Evolutionary conservation across 1,284 basidiomycete species (phyloP).

Genomic region (Phenoliferia sp.): DNA sequence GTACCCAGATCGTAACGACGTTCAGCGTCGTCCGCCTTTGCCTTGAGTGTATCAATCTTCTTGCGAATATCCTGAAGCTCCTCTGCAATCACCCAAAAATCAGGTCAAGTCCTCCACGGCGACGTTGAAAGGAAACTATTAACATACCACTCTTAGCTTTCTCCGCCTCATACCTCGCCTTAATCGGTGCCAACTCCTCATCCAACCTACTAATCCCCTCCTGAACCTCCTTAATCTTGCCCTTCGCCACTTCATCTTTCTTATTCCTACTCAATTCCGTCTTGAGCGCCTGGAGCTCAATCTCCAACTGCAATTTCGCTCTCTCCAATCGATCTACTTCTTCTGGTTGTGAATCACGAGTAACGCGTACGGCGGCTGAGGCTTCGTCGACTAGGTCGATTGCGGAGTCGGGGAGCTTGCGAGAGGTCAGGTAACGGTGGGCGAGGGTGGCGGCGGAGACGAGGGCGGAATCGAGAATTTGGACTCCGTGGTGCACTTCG

Average conservation of each 20-base stretch:
- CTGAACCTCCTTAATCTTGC: slow-evolving; percentile 69
- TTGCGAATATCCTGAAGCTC: slow-evolving; percentile 74
- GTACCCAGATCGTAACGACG: slow-evolving; percentile 55
- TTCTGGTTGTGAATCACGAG: slow-evolving; percentile 90
- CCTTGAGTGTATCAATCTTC: slow-evolving; percentile 85
- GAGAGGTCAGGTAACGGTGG: slow-evolving; percentile 71
- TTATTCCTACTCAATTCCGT: slow-evolving; percentile 51
- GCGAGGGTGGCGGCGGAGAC: slow-evolving; percentile 89
- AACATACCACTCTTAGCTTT: slow-evolving; percentile 59
- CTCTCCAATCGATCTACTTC: slow-evolving; percentile 92
- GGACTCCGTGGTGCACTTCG: slow-evolving; percentile 45
- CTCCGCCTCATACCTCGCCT: slow-evolving; percentile 83
- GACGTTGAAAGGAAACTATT: neutral
- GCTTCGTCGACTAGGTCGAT: slow-evolving; percentile 94
- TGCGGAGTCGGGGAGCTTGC: slow-evolving; percentile 66
- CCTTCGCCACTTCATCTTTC: slow-evolving; percentile 85
- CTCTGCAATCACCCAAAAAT: slow-evolving; percentile 45
- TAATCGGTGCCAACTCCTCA: slow-evolving; percentile 82
- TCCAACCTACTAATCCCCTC: slow-evolving; percentile 82
- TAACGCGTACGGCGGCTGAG: slow-evolving; percentile 80
- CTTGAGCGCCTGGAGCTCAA: slow-evolving; percentile 88
- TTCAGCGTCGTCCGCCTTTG: slow-evolving; percentile 92
- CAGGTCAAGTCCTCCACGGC: neutral
- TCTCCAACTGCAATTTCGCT: slow-evolving; percentile 84
- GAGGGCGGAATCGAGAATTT: slow-evolving; percentile 80